Percentiles rank a stretch among this genome's conserved stretches.
These are phyloP conservation scores for Colletotrichum incanum DNA, from an alignment of 2,329 filamentous ascomycete genomes.

Conservation along the genomic window DNA sequence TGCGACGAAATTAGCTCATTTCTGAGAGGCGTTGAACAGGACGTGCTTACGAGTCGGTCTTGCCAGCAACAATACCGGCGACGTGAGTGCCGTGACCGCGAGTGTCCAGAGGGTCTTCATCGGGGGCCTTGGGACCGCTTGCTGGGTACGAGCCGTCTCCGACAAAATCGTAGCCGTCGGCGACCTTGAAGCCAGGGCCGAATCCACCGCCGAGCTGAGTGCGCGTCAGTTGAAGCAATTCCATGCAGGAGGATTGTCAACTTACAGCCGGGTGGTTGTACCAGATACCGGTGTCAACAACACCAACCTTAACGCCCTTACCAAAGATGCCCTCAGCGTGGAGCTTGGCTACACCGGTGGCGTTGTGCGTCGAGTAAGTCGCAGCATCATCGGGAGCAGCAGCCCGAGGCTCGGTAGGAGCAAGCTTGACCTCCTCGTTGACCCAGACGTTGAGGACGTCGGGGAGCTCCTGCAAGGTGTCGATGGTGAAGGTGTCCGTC, in stretches of 20 bases:
- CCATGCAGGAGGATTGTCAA: background rate
- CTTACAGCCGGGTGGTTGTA: constrained; percentile 57
- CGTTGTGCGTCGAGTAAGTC: constrained; percentile 53
- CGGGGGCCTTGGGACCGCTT: constrained; percentile 49
- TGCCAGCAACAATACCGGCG: constrained; percentile 51
- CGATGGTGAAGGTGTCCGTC: constrained; percentile 48
- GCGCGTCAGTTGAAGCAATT: background rate
- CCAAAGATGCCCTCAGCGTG: constrained; percentile 56
- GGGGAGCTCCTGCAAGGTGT: constrained; percentile 52
- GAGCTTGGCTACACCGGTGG: constrained; percentile 57
- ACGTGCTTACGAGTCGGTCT: constrained; percentile 40
- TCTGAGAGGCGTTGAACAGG: background rate
- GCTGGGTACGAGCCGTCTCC: constrained; percentile 44
- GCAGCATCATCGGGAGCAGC: constrained; percentile 34
- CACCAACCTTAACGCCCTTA: constrained; percentile 57
- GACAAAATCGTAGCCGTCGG: constrained; percentile 48
- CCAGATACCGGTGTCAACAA: constrained; percentile 59
- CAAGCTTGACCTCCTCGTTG: constrained; percentile 45
- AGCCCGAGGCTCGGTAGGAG: constrained; percentile 36
- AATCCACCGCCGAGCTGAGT: constrained; percentile 37
- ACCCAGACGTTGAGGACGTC: constrained; percentile 56
- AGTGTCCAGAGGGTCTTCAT: constrained; percentile 50
- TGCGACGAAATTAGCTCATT: constrained; percentile 35
- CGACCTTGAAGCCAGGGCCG: constrained; percentile 45
- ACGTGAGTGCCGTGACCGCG: constrained; percentile 51